Percentiles rank a stretch among this genome's conserved stretches.
These are phyloP conservation scores for Malus orientalis DNA, from an alignment of 306 rosid species.

Conservation along the genomic window DNA sequence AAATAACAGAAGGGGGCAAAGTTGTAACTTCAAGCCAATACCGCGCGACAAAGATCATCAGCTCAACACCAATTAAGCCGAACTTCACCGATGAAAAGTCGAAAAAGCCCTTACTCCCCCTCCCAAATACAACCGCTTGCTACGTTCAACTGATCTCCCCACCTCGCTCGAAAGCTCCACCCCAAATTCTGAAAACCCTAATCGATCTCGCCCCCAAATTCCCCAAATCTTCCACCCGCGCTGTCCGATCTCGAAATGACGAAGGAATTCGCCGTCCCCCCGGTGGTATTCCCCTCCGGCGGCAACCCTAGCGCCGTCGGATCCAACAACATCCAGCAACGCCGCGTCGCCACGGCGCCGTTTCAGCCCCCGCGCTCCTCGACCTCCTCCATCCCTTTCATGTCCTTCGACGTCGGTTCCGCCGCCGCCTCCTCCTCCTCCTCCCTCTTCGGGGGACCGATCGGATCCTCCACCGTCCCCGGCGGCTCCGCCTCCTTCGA, in stretches of 20 bases:
- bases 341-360: constrained; percentile 73
- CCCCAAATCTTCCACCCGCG: not conserved
- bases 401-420: constrained; percentile 89
- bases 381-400: constrained; percentile 71
- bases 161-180: not conserved
- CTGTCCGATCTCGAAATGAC: constrained; percentile 23
- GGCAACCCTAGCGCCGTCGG: constrained; percentile 42
- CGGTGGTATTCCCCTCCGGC: constrained; percentile 76
- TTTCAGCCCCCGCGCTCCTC: constrained; percentile 67
- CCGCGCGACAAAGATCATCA: not conserved
- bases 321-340: constrained; percentile 46
- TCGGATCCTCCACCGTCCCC: constrained; percentile 21
- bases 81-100: not conserved
- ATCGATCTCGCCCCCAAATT: not conserved
- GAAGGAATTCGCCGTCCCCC: constrained; percentile 69
- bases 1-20: not conserved
- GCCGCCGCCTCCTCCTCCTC: constrained; percentile 63
- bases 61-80: not conserved
- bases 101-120: not conserved
- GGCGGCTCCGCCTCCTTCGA: constrained; percentile 49
- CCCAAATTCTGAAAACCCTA: constrained; percentile 7
- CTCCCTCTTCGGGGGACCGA: constrained; percentile 46
- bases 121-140: not conserved
- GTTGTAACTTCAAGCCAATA: not conserved
- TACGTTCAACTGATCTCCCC: not conserved